Evolutionary conservation across 768 basidiomycete genomes (phyloP).

Genomic region (Suillus clintonianus): DNA sequence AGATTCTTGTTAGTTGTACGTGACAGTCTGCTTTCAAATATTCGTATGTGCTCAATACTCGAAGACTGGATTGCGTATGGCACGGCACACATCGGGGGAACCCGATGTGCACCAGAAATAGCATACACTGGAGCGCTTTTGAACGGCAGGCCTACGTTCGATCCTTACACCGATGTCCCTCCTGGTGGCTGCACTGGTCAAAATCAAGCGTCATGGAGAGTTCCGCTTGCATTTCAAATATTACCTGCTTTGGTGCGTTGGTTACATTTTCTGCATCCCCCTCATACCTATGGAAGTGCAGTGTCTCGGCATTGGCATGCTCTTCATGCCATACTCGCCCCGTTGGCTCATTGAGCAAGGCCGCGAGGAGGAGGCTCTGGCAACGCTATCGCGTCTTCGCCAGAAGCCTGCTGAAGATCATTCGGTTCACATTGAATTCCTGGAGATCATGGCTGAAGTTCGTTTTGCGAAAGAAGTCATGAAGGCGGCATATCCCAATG

Average conservation of each 20-base stretch:
- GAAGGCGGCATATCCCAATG: slow-evolving; percentile 20
- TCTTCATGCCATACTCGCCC: slow-evolving; percentile 43
- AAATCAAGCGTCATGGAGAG: slow-evolving; percentile 34
- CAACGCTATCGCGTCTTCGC: slow-evolving; percentile 36
- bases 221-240: slow-evolving; percentile 39
- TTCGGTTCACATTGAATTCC: slow-evolving; percentile 38
- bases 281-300: slow-evolving; percentile 9
- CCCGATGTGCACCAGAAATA: slow-evolving; percentile 28
- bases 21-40: neutral
- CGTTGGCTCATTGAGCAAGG: slow-evolving; percentile 44
- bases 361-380: slow-evolving; percentile 36
- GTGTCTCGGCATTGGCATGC: slow-evolving; percentile 34
- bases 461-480: slow-evolving; percentile 25
- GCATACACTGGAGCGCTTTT: slow-evolving; percentile 31
- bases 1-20: slow-evolving; percentile 36
- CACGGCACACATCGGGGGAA: slow-evolving; percentile 36
- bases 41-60: neutral
- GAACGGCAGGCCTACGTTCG: slow-evolving; percentile 32
- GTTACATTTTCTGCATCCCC: slow-evolving; percentile 7
- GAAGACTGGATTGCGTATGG: slow-evolving; percentile 36
- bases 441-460: slow-evolving; percentile 42
- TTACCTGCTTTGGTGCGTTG: slow-evolving; percentile 37
- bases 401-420: slow-evolving; percentile 31
- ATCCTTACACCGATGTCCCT: slow-evolving; percentile 31
- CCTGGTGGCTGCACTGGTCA: slow-evolving; percentile 33